These are phyloP conservation scores for Ceratocystis destructans DNA, from an alignment of 2,329 filamentous ascomycete species.

Conservation along the genomic window DNA sequence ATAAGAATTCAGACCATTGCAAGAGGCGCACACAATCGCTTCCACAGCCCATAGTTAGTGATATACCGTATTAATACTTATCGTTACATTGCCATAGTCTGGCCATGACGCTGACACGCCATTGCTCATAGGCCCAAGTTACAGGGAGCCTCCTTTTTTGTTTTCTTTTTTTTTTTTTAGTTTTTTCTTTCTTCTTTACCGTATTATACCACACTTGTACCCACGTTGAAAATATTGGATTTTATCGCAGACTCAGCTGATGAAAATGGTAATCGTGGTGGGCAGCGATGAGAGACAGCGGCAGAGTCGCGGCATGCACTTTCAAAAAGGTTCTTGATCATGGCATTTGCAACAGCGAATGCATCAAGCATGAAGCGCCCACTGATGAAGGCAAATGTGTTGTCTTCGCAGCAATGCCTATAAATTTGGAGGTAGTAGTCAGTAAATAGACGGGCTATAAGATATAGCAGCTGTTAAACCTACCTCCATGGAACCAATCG, in stretches of 20 bases:
- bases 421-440: background rate
- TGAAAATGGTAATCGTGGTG: background rate
- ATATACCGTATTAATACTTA: slow-evolving; percentile 2
- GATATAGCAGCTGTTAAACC: background rate
- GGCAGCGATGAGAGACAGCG: background rate
- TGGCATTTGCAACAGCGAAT: slow-evolving; percentile 10
- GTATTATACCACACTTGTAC: background rate
- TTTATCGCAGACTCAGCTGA: background rate
- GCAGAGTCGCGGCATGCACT: slow-evolving; percentile 12
- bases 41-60: background rate
- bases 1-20: background rate
- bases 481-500: slow-evolving; percentile 9
- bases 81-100: background rate
- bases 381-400: slow-evolving; percentile 17
- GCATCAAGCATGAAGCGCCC: slow-evolving; percentile 17
- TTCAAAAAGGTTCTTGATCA: slow-evolving; percentile 15
- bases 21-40: background rate
- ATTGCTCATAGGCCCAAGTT: background rate
- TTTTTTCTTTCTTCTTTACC: too few relatives aligned
- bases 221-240: background rate
- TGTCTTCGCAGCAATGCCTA: slow-evolving; percentile 16
- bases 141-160: background rate
- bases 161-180: background rate
- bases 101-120: background rate
- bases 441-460: background rate